Base-by-base conservation (phyloP, 2,329 filamentous ascomycete genomes). In the Aureobasidium sp. region DNA sequence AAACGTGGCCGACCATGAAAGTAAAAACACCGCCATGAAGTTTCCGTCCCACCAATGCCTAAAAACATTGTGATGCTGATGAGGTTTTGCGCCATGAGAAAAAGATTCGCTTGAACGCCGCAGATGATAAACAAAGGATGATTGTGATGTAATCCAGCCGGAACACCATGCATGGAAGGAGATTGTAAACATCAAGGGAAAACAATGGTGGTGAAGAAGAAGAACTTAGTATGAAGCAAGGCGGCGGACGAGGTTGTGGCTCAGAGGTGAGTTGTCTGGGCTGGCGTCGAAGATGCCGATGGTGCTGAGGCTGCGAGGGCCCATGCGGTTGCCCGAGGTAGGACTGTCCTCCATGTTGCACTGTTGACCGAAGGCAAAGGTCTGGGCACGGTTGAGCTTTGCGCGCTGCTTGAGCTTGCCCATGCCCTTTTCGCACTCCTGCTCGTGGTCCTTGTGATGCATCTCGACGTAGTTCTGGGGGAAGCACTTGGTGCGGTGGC, bases 391-490 rank as follows among this genome's bases (percentile, higher is more conserved):
- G 73, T 85, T 84, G 62, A 99, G 81, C 70, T 93, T 94, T 68
- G 89, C 88, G 69, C 92, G 85, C 73, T 94, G 88, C 75, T 95
- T 93, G 69, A 99, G 85, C 73, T 91, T 92, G 70, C 91, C 91
- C 80, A 99, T 87, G 70, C 96, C 93, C 68, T 91, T 89, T 78
- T 99, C 94, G 73, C 94, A 97, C 47, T 92, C 94, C 70, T 86
- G 87, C 69, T 91, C 89, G 75, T 99, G 92, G 73, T 93, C 90
- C 72, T 93, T 89, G 66, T 89, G 90, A 67, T 87, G 89, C 94
- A 99, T 99, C 75, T 94, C 91, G 63, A 99, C 90, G 72, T 99
- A 99, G 72, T 93, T 91, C 70, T 96, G 92, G 24, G 94, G 94
- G 69, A 87, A 94, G 80, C 94, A 99, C 64, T 92, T 86, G 50